These are phyloP conservation scores for Uncinocarpus reesii DNA, from an alignment of 2,329 filamentous ascomycete species.

Conservation along the genomic window DNA sequence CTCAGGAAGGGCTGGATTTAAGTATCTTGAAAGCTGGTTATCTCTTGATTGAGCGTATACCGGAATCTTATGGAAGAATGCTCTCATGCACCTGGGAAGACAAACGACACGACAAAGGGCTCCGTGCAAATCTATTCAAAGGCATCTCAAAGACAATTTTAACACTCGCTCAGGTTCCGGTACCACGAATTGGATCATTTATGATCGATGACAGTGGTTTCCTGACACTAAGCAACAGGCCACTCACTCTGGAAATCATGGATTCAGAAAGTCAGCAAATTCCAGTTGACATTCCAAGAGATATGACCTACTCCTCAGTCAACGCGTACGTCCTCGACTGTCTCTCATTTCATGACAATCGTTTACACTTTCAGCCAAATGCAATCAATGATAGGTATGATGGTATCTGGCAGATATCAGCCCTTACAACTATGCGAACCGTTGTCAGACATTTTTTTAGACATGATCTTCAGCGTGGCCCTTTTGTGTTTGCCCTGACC, in stretches of 20 bases:
- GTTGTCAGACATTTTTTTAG: not conserved
- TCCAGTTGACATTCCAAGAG: conserved; percentile 20
- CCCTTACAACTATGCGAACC: conserved; percentile 24
- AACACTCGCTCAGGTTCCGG: conserved; percentile 14
- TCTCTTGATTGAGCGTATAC: conserved; percentile 20
- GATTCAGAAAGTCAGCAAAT: conserved; percentile 23
- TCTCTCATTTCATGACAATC: conserved; percentile 23
- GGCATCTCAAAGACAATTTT: conserved; percentile 6
- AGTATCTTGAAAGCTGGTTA: conserved; percentile 13
- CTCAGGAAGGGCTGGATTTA: too few relatives aligned
- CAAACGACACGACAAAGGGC: conserved; percentile 13
- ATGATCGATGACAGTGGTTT: conserved; percentile 22
- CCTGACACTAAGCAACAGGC: conserved; percentile 20
- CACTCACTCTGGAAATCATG: conserved; percentile 21
- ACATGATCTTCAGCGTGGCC: conserved; percentile 18
- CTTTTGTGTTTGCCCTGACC: conserved; percentile 27
- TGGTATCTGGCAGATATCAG: conserved; percentile 25
- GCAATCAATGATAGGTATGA: conserved; percentile 19
- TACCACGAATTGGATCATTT: conserved; percentile 30
- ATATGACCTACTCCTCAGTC: conserved; percentile 20
- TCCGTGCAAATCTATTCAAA: conserved; percentile 17
- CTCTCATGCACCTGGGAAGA: conserved; percentile 21
- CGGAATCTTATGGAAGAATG: conserved; percentile 17
- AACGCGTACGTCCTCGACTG: conserved; percentile 23
- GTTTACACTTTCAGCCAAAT: conserved; percentile 24